Evolutionary conservation across 2,329 filamentous ascomycete species (phyloP), one percentile per base, ranked within the genome.

Genomic region (Neonectria ditissima): DNA sequence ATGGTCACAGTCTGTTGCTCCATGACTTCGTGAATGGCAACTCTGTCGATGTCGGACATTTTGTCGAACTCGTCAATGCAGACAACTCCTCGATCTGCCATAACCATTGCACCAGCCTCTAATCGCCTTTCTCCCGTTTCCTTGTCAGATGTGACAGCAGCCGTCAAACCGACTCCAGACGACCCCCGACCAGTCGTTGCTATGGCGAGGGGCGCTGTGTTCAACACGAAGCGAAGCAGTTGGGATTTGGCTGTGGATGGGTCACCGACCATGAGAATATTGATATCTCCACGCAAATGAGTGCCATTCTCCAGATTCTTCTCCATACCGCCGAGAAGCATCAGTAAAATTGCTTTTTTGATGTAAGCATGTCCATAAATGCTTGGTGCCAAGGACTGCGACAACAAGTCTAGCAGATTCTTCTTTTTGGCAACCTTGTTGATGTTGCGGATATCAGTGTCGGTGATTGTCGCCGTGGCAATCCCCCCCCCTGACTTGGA

Each of bases 61-160:
- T 99, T 99, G 83, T 99, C 96, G 72, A 99, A 99, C 76, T 99
- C 96, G 77, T 99, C 96, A 70, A 99, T 99, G 82, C 96, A 99
- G 34, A 99, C 96, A 11, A 99, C 95, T 71, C 96, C 96, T 67
- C 96, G 91, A 78, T 99, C 96, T 67, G 90, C 96, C 75, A 99
- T 92, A 65, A 99, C 96, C 96, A 99, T 99, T 68, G 96, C 96
- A 87, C 96, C 96, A 16, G 96, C 96, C 80, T 99, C 96, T 1
- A 99, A 86, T 69, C 96, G 89, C 69, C 96, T 89, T 78, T 99
- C 96, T 62, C 96, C 96, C 1, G 96, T 99, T 79, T 99, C 96
- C 78, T 98, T 98, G 79, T 99, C 96, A 1, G 92, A 91, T 1
- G 96, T 98, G 24, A 99, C 96, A 28, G 96, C 96, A 26, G 96